Base-by-base conservation (phyloP, 2,329 filamentous ascomycete species). In the Claviceps humidiphila region DNA sequence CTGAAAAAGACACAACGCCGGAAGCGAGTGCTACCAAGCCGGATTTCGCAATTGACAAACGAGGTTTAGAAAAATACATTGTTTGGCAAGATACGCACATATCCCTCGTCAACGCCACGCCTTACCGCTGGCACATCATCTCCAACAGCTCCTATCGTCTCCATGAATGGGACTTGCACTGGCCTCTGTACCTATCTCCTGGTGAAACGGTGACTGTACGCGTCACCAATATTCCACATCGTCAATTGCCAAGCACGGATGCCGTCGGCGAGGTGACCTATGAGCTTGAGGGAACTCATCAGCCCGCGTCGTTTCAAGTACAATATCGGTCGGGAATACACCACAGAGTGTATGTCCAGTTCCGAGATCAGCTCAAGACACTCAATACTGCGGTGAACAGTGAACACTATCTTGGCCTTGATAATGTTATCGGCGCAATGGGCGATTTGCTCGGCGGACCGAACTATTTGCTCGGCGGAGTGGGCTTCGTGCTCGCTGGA, bases 101-200 rank as follows among this genome's bases (percentile, higher is more conserved):
- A 38, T 56, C 53, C 2, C 52, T 68, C 46, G 54, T 67, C 60
- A 68, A 68, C 52, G 60, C 58, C n/a, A 67, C 63, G 5, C 66
- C 66, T 2, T 67, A 64, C 54, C 52, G 46, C 30, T 68, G 64
- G 64, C 40, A 44, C 6, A 58, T 51, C 43, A 56, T 45, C 0
- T 58, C 56, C 54, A 53, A 51, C 1, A 52, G 57, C 50, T 48
- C 51, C 0, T 61, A 63, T 46, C 58, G 62, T 45, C 47, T 61
- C 39, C 1, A 9, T 4, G 13, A 43, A 4, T 64, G 63, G 62
- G 26, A 57, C 2, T 22, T 44, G 6, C 5, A 24, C 3, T 64
- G 61, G 58, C 62, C 63, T 2, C 17, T 56, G n/a, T 52, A 51
- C 48, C 61, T 68, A 26, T 9, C 56, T n/a, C 60, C 64, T 0